Evolutionary conservation across 192 early-diverging fungal genomes (phyloP), one percentile per base, ranked within the genome.

Genomic region (Backusella parvicylindrica): DNA sequence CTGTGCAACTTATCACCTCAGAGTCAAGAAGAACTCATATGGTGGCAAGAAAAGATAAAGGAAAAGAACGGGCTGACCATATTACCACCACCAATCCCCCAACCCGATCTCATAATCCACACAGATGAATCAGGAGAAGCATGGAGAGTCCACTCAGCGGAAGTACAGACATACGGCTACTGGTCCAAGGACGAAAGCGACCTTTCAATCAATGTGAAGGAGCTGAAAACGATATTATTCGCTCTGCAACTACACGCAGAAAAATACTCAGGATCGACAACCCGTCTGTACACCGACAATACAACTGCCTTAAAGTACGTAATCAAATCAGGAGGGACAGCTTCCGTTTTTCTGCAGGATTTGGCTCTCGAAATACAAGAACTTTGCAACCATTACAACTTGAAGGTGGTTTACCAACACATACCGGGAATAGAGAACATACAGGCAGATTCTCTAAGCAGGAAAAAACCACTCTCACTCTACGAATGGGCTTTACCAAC

Each of bases 221-320:
- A 15, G 13, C 7, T 26, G n/a, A 11, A 30, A n/a, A 32, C 36
- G 0, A 47, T 65, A 35, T 30, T 1, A 9, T 26, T 68, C 11
- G 50, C 30, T 18, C 32, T 76, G 3, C n/a, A 71, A 28, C 41
- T 66, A 0, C 60, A 76, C 30, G 56, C 75, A 0, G 65, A 38
- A 4, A 69, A 71, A 15, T 65, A 40, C 31, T 68, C 63, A 4
- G 66, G 60, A 33, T 68, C 68, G 7, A 40, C 71, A 1, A 64
- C 32, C 0, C 43, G 8, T 6, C 9, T 16, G 1, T 23, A 30
- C 23, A 38, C 70, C 37, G 73, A 75, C 73, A 68, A 60, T 32
- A 67, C 23, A 1, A 68, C 73, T 1, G 67, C 66, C 23, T 21
- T 75, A 4, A 75, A 75, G 63, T 75, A 75, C 33, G 35, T 28